A percentile compares a stretch with the other conserved stretches of the same genome.
Evolutionary conservation across 805 yeast species (phyloP).

Genomic region (Metschnikowia vanudenii): DNA sequence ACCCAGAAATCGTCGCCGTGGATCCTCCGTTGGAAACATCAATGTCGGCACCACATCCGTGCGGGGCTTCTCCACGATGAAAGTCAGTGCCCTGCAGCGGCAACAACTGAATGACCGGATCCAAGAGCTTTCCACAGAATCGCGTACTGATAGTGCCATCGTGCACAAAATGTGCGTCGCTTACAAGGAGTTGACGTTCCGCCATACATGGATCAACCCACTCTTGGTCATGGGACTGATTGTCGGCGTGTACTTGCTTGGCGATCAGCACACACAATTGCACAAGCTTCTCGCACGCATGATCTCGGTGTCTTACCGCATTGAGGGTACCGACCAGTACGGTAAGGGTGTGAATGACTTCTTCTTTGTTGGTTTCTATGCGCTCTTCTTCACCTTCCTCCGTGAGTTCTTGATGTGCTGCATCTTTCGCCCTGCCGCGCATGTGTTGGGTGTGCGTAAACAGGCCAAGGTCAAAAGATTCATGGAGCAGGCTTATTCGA

Average conservation of each 20-base stretch:
- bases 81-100: conserved; percentile 43
- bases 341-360: conserved; percentile 89
- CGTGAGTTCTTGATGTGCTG: conserved; percentile 91
- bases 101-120: conserved; percentile 34
- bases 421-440: conserved; percentile 71
- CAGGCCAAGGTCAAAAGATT: conserved; percentile 70
- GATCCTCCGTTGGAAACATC: conserved; percentile 74
- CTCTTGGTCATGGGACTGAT: conserved; percentile 45
- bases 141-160: conserved; percentile 49
- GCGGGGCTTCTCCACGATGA: conserved; percentile 67
- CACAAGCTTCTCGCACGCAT: conserved; percentile 61
- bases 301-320: conserved; percentile 62
- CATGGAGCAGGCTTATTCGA: conserved; percentile 88
- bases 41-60: conserved; percentile 71
- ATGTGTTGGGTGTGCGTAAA: conserved; percentile 46
- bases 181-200: conserved; percentile 54
- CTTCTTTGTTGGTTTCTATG: conserved; percentile 72
- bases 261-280: conserved; percentile 55
- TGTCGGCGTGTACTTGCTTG: conserved; percentile 47
- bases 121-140: conserved; percentile 26
- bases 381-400: conserved; percentile 83
- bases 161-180: conserved; percentile 55
- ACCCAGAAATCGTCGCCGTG: conserved; percentile 38
- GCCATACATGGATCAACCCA: conserved; percentile 75
- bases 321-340: conserved; percentile 63